phyloP scores from a whole-genome alignment of 495 filamentous ascomycete species.

The Lasiosphaeris hirsuta region DNA sequence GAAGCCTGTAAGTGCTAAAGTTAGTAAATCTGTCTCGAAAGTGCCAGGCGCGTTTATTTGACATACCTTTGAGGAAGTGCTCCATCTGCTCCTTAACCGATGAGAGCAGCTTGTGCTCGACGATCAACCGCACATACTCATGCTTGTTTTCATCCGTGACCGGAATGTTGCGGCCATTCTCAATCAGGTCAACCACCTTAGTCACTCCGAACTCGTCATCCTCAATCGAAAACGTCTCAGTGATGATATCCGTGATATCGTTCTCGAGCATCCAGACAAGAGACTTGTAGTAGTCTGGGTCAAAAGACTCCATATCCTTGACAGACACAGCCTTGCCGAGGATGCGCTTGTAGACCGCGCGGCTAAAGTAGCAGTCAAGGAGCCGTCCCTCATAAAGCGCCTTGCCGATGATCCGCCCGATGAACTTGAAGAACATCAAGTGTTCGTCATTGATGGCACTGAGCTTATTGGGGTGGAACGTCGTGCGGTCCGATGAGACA shows the following conservation, averaged over 20 bases:
- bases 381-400: conserved; percentile 95
- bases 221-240: conserved; percentile 94
- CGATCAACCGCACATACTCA: conserved; percentile 87
- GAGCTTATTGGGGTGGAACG: conserved; percentile 94
- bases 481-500: conserved; percentile 96
- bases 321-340: conserved; percentile 91
- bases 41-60: background rate
- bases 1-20: conserved; percentile 59
- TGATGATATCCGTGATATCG: conserved; percentile 97
- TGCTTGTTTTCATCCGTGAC: conserved; percentile 99
- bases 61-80: conserved; percentile 84
- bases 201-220: conserved; percentile 88
- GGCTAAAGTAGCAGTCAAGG: conserved; percentile 97
- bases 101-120: conserved; percentile 87
- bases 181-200: conserved; percentile 80
- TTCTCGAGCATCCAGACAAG: conserved; percentile 98
- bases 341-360: conserved; percentile 97
- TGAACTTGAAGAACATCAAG: conserved; percentile 98
- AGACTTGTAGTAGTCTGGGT: conserved; percentile 99
- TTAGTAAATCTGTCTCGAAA: conserved; percentile 19
- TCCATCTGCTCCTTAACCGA: conserved; percentile 94
- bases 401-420: conserved; percentile 97
- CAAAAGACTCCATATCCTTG: conserved; percentile 99
- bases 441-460: conserved; percentile 95
- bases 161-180: conserved; percentile 82